Conservation (phyloP, 768 basidiomycete genomes). For the Mycena vulgaris region DNA sequence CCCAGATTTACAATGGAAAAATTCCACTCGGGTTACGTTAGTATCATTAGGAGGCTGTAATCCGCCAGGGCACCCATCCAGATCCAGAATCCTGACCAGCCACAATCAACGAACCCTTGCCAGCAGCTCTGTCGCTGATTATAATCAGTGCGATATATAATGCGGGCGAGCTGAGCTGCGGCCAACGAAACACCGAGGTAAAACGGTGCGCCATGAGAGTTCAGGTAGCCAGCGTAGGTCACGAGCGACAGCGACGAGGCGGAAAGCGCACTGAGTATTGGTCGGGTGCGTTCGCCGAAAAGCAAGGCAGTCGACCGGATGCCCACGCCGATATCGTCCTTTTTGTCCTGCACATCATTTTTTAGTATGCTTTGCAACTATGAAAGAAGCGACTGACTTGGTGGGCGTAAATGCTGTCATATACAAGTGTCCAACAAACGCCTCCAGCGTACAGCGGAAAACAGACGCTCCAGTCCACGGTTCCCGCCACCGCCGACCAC, state of each 20-base stretch:
- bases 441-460: constrained; percentile 93
- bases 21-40: neutral
- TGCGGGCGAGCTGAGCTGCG: constrained; percentile 81
- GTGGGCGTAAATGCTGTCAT: constrained; percentile 98
- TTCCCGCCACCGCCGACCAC: constrained; percentile 93
- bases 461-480: constrained; percentile 86
- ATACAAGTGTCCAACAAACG: constrained; percentile 94
- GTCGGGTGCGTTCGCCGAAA: constrained; percentile 83
- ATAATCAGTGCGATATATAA: constrained; percentile 84
- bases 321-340: constrained; percentile 88
- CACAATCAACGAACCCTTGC: constrained; percentile 90
- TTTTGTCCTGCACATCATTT: constrained; percentile 79
- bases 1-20: too few species aligned
- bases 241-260: constrained; percentile 81
- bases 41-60: constrained; percentile 61
- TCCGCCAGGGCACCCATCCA: constrained; percentile 87
- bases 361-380: neutral
- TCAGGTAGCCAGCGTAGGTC: constrained; percentile 84
- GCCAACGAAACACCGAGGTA: constrained; percentile 85
- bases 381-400: constrained; percentile 67
- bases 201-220: constrained; percentile 83
- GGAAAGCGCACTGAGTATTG: constrained; percentile 83
- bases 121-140: constrained; percentile 86
- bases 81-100: constrained; percentile 90
- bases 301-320: constrained; percentile 96